Base-by-base conservation (phyloP, 345 rosid genomes). In the Salix purpurea region DNA sequence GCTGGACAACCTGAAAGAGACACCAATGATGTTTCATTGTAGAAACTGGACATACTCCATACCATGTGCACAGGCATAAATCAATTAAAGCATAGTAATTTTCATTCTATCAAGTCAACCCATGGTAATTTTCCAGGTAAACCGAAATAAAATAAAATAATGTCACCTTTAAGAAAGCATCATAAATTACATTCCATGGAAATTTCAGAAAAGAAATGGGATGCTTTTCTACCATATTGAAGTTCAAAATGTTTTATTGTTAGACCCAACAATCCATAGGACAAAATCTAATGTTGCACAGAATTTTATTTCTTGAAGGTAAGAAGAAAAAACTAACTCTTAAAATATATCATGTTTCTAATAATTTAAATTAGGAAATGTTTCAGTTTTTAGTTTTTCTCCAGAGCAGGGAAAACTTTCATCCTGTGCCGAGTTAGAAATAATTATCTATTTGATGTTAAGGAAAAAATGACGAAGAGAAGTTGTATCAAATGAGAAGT, bases 1-100 rank as follows among this genome's bases (percentile, higher is more conserved):
- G 92, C 87, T 94, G 95, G 72, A 90, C 95, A 85, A 94, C 98
- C 98, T 94, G 86, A 75, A 74, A 81, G 26, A 36, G 65, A 72
- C 28, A 13, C 69, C 24, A 64, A 64, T 10, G 58, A 64, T 7
- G 21, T 73, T 23, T 4, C 24, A 44, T 32, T 10, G 40, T 6
- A 36, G 23, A 66, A 8, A 18, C 40, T 15, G 21, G 30, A 18
- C n/a, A 69, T 24, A 40, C 10, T 1, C 46, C 52, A 39, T 42
- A 69, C 32, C 10, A 69, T n/a, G 28, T 42, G 30, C 19, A 36
- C 50, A 42, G 18, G 0, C 18, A 42, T n/a, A n/a, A 21, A 69
- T 42, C 14, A 39, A 21, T 21, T 69, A 42, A 11, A 69, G 52
- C 36, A n/a, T 12, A 54, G 18, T 69, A 4, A 11, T 30, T n/a